Base-by-base conservation (phyloP, 2,329 filamentous ascomycete species). In the Paracorniculantispora psalliotae region DNA sequence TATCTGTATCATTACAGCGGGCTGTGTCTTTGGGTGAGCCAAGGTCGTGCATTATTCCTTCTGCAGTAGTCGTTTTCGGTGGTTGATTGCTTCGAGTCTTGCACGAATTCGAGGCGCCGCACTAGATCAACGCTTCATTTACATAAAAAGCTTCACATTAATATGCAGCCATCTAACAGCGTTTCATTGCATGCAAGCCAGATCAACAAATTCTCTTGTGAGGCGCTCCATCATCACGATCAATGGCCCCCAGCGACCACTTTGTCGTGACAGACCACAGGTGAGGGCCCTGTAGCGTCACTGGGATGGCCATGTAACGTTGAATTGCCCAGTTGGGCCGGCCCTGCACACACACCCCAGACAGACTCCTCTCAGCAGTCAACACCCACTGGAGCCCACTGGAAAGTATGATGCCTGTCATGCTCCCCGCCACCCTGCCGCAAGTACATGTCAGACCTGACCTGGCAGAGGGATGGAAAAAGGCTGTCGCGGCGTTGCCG, bases 251-350 rank as follows among this genome's bases (percentile, higher is more conserved):
- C 30, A 33, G 12, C 15, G 17, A 17, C 46, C 46, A 33, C 26
- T 49, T 26, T 26, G 28, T 12, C 12, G 30, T 33, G 12, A 12
- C 37, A 41, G n/a, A 41, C 4, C 12, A 15, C n/a, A 17, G 15
- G n/a, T 17, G 37, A 17, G 37, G 37, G 37, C 37, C n/a, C 33
- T 35, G 48, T 26, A 39, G 48, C 48, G 30, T 51, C 28, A 25
- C 48, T 35, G 21, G 26, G n/a, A 12, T 51, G 30, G 48, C 23
- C 46, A 57, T 57, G 54, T 57, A 57, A 57, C 54, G 54, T 57
- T 57, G 30, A 57, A 49, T 57, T 49, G 41, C 30, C 23, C 33
- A 15, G 30, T 39, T n/a, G 21, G 33, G 21, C 44, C 25, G 48
- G 41, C 37, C n/a, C 19, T 13, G 19, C 10, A 12, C 17, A 41